Evolutionary conservation across 129 eudicot species (phyloP).

Genomic region (Lactuca saligna): DNA sequence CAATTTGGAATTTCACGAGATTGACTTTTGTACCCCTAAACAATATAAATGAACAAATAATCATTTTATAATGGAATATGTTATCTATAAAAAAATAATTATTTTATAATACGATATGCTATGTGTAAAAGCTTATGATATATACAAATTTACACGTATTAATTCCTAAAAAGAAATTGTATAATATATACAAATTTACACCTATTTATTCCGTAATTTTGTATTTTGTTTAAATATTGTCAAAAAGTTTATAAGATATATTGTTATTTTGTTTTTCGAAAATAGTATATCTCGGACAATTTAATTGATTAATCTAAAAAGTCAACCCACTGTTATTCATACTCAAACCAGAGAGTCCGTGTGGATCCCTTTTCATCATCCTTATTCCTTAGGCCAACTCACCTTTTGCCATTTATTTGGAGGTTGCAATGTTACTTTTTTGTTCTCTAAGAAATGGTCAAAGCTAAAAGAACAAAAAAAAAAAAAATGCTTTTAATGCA

Average conservation of each 20-base stretch:
- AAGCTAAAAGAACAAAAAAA: background rate
- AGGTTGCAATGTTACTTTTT: constrained; percentile 22
- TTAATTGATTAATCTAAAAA: background rate
- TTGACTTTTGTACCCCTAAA: constrained; percentile 12
- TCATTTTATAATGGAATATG: background rate
- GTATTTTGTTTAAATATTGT: no score
- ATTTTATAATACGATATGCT: no score
- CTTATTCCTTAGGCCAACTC: background rate
- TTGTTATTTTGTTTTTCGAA: no score
- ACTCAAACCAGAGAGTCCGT: constrained; percentile 14
- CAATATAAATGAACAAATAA: background rate
- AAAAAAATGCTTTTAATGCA: no score
- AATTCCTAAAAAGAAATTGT: no score
- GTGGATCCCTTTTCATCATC: constrained; percentile 28
- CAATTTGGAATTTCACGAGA: background rate
- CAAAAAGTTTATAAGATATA: no score
- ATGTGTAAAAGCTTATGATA: no score
- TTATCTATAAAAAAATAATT: background rate
- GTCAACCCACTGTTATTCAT: background rate
- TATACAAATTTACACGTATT: no score
- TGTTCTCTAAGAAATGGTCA: background rate
- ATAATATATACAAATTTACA: background rate
- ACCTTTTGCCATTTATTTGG: constrained; percentile 33
- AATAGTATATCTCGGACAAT: no score
- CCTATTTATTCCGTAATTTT: background rate